phyloP scores from a whole-genome alignment of 768 basidiomycete species.

The Pleurotus citrinopileatus region DNA sequence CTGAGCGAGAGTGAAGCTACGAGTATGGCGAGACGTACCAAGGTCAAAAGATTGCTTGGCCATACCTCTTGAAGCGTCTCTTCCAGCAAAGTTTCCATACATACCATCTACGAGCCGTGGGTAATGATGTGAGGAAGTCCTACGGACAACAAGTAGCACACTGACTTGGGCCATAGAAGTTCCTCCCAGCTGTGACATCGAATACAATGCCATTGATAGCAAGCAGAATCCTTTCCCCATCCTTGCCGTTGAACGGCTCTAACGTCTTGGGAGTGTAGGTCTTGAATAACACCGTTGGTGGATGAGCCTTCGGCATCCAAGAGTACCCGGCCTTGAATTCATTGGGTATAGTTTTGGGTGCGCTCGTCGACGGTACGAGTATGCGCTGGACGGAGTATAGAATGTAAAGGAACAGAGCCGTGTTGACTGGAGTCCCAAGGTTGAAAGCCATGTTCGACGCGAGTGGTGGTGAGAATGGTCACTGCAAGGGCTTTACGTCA shows the following conservation, averaged over 20 bases:
- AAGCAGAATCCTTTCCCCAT: conserved; percentile 74
- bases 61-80: conserved; percentile 96
- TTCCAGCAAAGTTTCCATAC: conserved; percentile 96
- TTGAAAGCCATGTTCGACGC: conserved; percentile 36
- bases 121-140: neutral
- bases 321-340: conserved; percentile 86
- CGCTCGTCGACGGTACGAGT: conserved; percentile 63
- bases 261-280: conserved; percentile 80
- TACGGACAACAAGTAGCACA: conserved; percentile 1
- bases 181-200: conserved; percentile 86
- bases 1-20: neutral
- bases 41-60: conserved; percentile 94
- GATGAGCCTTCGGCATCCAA: conserved; percentile 86
- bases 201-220: conserved; percentile 89
- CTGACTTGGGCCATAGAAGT: conserved; percentile 95
- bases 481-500: neutral
- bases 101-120: conserved; percentile 67
- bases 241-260: conserved; percentile 58
- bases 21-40: conserved; percentile 47
- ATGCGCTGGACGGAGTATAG: conserved; percentile 75
- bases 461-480: neutral
- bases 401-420: conserved; percentile 74
- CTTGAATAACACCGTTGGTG: conserved; percentile 73
- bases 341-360: conserved; percentile 47
- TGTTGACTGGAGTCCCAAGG: conserved; percentile 75